Base-by-base conservation (phyloP, 306 rosid species). In the Corylus americana region DNA sequence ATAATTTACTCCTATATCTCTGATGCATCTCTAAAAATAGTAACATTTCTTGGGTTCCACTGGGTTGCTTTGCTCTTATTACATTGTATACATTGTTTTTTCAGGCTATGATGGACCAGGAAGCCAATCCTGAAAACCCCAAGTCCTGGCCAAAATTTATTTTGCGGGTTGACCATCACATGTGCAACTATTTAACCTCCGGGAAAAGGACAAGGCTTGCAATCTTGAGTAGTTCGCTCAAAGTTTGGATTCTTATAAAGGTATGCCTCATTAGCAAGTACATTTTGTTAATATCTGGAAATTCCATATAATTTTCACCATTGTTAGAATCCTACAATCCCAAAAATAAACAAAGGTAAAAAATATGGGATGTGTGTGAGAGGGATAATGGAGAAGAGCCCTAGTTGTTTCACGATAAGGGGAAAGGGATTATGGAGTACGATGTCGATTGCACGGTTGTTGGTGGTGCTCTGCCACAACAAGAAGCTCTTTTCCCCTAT, bases 211-310 rank as follows among this genome's bases (percentile, higher is more conserved):
- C 94, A n/a, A 86, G 93, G 67, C 96, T 95, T 83, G 99, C 96
- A 66, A 85, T 74, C 79, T 85, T 95, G 86, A 93, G 97, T 61
- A 93, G 99, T 78, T 95, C 98, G 76, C 96, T 95, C 79, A 93
- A 92, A 90, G 99, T 88, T 75, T 95, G 98, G 99, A 91, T 95
- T 75, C 79, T 91, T 73, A 77, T 95, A 53, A 95, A 95, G 97
- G 99, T 93, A 91, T 61, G 82, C 71, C 53, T 69, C 63, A 63
- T 44, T 39, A 44, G 11, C 4, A 14, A 66, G 57, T 53, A 54
- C 48, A 54, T 78, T 69, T 0, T 75, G 78, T 75, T 7, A 51
- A 31, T 64, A 20, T 77, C 68, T 53, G 18, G 75, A 81, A 42
- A 75, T 79, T 76, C 51, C 22, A 71, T 68, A 49, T 55, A 51